Evolutionary conservation across 2,329 filamentous ascomycete species (phyloP).

Genomic region (Trichoderma afroharzianum): DNA sequence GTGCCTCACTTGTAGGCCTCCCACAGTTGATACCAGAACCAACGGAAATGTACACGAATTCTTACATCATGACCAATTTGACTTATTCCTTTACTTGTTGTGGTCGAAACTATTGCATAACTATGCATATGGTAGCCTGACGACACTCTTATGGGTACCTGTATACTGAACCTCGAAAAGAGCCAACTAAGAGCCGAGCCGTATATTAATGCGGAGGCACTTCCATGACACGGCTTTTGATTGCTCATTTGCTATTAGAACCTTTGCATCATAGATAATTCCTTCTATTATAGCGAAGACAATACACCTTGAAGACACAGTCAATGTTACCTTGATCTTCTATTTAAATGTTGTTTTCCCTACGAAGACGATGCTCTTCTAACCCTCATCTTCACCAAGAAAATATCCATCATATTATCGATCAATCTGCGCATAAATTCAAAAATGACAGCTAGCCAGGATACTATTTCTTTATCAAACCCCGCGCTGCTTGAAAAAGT

Average conservation of each 20-base stretch:
- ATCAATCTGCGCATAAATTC: not conserved
- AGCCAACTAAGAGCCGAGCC: not conserved
- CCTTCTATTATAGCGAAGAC: not conserved
- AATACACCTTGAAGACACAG: not conserved
- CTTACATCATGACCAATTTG: not conserved
- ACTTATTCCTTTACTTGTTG: no score
- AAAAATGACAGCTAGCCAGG: not conserved
- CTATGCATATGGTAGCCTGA: not conserved
- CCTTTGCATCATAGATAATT: not conserved
- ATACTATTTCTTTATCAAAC: no score
- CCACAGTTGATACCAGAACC: not conserved
- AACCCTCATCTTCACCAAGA: not conserved
- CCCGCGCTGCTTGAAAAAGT: not conserved
- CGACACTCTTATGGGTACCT: not conserved
- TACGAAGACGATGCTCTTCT: not conserved
- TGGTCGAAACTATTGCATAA: not conserved
- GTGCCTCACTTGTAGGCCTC: not conserved
- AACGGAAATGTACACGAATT: not conserved
- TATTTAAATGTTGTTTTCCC: not conserved
- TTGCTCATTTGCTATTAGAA: not conserved
- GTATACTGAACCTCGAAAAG: not conserved
- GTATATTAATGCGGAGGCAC: not conserved
- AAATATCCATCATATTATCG: not conserved
- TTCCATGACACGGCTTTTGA: no score
- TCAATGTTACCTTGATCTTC: not conserved